Conservation (phyloP, 176 grass and related monocot genomes). For the Hordeum marinum region DNA sequence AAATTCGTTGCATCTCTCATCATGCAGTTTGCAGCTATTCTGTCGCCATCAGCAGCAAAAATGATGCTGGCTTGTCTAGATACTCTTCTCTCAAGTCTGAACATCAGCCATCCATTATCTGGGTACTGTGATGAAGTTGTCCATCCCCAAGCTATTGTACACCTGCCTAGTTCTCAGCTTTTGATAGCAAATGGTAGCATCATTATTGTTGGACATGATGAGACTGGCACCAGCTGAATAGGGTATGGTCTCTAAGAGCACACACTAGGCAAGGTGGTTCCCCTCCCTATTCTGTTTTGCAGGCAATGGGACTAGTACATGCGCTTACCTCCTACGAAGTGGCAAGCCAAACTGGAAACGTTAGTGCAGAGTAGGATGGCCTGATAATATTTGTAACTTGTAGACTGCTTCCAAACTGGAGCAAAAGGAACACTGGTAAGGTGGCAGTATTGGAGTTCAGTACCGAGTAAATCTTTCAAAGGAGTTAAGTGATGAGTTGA, state of each 20-base stretch:
- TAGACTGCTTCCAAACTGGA: not conserved
- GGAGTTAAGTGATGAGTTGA: not conserved
- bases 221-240: not conserved
- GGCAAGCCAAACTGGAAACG: conserved; percentile 8
- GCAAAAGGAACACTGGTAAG: not conserved
- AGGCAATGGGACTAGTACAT: not conserved
- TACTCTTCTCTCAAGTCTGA: not conserved
- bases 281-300: not conserved
- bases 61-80: not conserved
- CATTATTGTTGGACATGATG: not conserved
- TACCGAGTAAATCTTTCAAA: not conserved
- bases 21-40: not conserved
- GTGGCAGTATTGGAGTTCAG: not conserved
- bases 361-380: not conserved
- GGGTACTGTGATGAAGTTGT: not conserved
- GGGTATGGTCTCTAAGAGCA: not conserved
- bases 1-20: not conserved
- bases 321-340: not conserved
- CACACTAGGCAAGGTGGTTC: not conserved
- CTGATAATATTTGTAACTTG: not conserved
- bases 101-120: not conserved
- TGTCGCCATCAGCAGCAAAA: not conserved
- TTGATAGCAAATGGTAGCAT: not conserved
- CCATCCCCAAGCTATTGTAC: not conserved
- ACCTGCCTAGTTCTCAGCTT: not conserved